phyloP scores from a whole-genome alignment of 2,329 filamentous ascomycete species.

The Elsinoe perseae region DNA sequence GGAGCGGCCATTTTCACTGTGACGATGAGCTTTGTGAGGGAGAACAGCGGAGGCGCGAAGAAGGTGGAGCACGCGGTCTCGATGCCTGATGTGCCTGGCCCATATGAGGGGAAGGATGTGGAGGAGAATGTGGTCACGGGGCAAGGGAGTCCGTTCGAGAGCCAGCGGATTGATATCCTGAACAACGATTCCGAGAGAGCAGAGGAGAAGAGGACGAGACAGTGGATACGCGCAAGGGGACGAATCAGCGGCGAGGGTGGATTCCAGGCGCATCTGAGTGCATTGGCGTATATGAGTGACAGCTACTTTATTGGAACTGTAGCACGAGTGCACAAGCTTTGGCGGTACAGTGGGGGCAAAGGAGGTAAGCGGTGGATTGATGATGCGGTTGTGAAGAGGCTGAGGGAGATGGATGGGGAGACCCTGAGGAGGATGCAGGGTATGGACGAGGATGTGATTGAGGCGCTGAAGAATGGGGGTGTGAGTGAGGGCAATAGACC shows the following conservation, averaged over 20 bases:
- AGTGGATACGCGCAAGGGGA: slow-evolving; percentile 69
- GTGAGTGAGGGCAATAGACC: slow-evolving; percentile 48
- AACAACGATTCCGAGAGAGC: slow-evolving; percentile 48
- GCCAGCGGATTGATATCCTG: slow-evolving; percentile 48
- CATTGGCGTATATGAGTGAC: slow-evolving; percentile 77
- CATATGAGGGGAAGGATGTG: slow-evolving; percentile 33
- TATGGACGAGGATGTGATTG: slow-evolving; percentile 46
- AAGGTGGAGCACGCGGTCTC: slow-evolving; percentile 58
- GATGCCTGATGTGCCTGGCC: slow-evolving; percentile 42
- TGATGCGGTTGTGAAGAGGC: slow-evolving; percentile 37
- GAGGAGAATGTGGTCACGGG: slow-evolving; percentile 27
- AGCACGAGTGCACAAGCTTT: slow-evolving; percentile 69
- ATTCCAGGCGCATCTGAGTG: slow-evolving; percentile 71
- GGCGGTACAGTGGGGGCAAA: slow-evolving; percentile 31
- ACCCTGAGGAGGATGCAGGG: slow-evolving; percentile 36
- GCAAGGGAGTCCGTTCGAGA: slow-evolving; percentile 49
- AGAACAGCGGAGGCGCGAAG: slow-evolving; percentile 50
- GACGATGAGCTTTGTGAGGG: slow-evolving; percentile 77
- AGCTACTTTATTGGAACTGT: slow-evolving; percentile 85
- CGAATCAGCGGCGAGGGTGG: slow-evolving; percentile 66
- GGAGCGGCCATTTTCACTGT: slow-evolving; percentile 91
- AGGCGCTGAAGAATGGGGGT: slow-evolving; percentile 38
- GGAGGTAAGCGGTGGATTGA: slow-evolving; percentile 26
- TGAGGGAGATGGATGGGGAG: slow-evolving; percentile 39
- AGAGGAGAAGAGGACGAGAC: slow-evolving; percentile 56